Evolutionary conservation across 73 alveolate species (phyloP).

Genomic region (Uronychia setigera): DNA sequence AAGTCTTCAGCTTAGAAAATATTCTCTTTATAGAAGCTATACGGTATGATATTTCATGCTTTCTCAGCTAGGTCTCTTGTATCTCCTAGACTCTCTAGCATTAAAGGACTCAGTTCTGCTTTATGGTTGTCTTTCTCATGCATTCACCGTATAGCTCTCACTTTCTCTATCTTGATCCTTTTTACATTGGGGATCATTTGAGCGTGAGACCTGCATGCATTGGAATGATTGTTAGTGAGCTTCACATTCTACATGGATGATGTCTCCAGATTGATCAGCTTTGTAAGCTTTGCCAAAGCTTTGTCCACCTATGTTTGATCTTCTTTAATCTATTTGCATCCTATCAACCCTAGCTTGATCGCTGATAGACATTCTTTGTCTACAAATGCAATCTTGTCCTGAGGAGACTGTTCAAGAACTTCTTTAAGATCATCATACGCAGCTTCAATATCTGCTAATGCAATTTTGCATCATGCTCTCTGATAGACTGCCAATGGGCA

Average conservation of each 20-base stretch:
- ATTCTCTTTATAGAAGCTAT: constrained; percentile 44
- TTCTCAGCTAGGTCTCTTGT: background rate
- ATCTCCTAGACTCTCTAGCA: constrained; percentile 18
- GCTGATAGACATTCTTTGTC: constrained; percentile 43
- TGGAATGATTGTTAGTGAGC: constrained; percentile 8
- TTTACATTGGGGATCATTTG: constrained; percentile 59
- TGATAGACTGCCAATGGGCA: constrained; percentile 49
- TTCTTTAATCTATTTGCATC: background rate
- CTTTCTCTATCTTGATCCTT: constrained; percentile 49
- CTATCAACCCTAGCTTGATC: background rate
- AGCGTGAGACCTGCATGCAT: constrained; percentile 35
- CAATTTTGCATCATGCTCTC: constrained; percentile 46
- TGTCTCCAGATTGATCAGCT: constrained; percentile 10
- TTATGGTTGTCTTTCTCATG: constrained; percentile 33
- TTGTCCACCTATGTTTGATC: constrained; percentile 21
- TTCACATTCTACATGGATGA: background rate
- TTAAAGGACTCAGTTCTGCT: background rate
- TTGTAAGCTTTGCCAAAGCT: constrained; percentile 22
- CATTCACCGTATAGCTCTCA: constrained; percentile 47
- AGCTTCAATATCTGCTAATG: constrained; percentile 31
- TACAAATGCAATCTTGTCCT: constrained; percentile 46
- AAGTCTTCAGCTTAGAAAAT: constrained; percentile 45
- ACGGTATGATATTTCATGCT: constrained; percentile 29
- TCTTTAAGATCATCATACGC: constrained; percentile 22
- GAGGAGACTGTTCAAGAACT: constrained; percentile 35